Evolutionary conservation across 257 asterid genomes (phyloP).

Genomic region (Nyctanthes arbortristis): DNA sequence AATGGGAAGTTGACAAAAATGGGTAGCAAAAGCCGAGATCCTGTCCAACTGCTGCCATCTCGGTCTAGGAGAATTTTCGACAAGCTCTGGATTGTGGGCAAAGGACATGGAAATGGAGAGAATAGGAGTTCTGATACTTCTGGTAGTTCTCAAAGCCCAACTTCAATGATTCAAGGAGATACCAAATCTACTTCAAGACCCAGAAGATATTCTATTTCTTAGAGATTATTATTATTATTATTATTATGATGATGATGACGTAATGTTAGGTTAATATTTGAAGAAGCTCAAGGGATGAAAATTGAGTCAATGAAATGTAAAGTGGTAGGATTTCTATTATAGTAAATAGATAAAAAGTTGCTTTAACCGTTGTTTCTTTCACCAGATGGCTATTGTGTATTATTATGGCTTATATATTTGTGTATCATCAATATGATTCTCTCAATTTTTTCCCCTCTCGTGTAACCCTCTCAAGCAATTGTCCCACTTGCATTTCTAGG

Average conservation of each 20-base stretch:
- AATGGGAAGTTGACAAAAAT: constrained; percentile 42
- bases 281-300: constrained; percentile 6
- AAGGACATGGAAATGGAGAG: constrained; percentile 54
- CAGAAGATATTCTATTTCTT: constrained; percentile 83
- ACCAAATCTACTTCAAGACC: constrained; percentile 55
- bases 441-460: too few species aligned
- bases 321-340: constrained; percentile 32
- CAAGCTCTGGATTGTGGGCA: constrained; percentile 71
- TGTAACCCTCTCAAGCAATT: too few species aligned
- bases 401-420: constrained; percentile 6
- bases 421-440: not conserved
- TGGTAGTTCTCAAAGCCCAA: constrained; percentile 85
- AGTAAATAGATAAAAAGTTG: constrained; percentile 20
- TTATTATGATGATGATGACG: too few species aligned
- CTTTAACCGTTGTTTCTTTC: constrained; percentile 11
- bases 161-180: constrained; percentile 57
- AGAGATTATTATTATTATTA: too few species aligned
- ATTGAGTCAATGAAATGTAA: constrained; percentile 32
- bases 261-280: not conserved
- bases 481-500: too few species aligned
- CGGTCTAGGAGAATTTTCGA: constrained; percentile 86
- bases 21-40: constrained; percentile 55
- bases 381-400: constrained; percentile 9
- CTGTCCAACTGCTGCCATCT: constrained; percentile 71
- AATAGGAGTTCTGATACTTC: constrained; percentile 86